Conservation (phyloP, 208 protist species). For the Acanthamoeba culbertsoni region DNA sequence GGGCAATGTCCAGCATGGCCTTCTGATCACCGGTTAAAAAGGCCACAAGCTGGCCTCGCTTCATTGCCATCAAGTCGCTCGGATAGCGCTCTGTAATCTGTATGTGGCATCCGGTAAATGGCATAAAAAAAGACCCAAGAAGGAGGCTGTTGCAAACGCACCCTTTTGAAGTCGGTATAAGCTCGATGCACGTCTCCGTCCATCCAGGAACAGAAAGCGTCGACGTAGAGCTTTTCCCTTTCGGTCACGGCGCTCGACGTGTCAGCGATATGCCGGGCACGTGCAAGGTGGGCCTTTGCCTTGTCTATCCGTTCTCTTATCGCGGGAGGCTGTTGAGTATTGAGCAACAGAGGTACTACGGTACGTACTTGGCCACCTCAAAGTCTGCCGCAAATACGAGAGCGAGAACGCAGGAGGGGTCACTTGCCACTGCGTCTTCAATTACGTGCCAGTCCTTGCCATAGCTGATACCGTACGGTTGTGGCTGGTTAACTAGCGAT, state of each 20-base stretch:
- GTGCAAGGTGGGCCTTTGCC: not conserved
- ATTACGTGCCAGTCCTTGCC: slow-evolving; percentile 27
- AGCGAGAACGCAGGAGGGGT: not conserved
- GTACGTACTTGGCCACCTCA: not conserved
- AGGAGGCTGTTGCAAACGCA: not conserved
- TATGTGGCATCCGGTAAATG: not conserved
- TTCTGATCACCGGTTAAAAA: not conserved
- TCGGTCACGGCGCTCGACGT: not conserved
- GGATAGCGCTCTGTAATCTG: slow-evolving; percentile 34
- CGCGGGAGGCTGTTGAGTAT: too few species aligned
- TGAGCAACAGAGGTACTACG: not conserved
- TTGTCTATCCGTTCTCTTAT: slow-evolving; percentile 10
- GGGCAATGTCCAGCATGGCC: slow-evolving; percentile 25
- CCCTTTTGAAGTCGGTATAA: not conserved
- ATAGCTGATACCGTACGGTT: not conserved
- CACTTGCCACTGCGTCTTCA: not conserved
- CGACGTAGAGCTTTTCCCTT: slow-evolving; percentile 38
- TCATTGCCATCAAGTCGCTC: not conserved
- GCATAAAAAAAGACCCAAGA: not conserved
- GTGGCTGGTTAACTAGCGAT: not conserved
- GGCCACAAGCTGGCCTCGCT: slow-evolving; percentile 38
- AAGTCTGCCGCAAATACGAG: slow-evolving; percentile 18
- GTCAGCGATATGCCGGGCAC: not conserved
- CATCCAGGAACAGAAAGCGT: slow-evolving; percentile 39
- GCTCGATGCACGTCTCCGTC: not conserved